Conservation (phyloP, 1,284 basidiomycete species). For the Psilocybe mexicana region DNA sequence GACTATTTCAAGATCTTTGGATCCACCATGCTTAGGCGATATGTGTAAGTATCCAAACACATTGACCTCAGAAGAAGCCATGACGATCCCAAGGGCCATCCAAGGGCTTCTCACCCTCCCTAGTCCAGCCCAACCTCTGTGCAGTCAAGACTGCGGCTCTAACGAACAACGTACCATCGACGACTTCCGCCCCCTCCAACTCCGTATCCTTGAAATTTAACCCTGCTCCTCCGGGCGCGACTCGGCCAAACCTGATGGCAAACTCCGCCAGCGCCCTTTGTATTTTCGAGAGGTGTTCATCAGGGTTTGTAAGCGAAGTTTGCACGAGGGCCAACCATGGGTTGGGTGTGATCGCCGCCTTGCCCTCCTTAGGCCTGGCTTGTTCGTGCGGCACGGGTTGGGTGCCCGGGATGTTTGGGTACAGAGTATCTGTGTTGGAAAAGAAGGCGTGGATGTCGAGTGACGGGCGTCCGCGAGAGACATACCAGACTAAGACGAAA, state of each 20-base stretch:
- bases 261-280: constrained; percentile 3
- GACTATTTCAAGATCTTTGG: too few species aligned
- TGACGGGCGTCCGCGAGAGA: constrained; percentile 40
- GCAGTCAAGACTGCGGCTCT: constrained; percentile 1
- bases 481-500: constrained; percentile 40
- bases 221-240: background rate
- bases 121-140: background rate
- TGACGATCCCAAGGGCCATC: background rate
- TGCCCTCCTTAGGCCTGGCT: constrained; percentile 16
- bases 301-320: background rate
- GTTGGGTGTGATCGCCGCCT: background rate
- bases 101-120: background rate
- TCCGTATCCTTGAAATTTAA: background rate
- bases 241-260: background rate
- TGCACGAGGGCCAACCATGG: background rate
- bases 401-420: constrained; percentile 34
- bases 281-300: constrained; percentile 4
- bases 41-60: too few species aligned
- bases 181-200: background rate
- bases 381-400: constrained; percentile 45
- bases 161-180: constrained; percentile 1
- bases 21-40: too few species aligned
- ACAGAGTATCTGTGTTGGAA: constrained; percentile 28
- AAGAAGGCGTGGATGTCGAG: constrained; percentile 45
- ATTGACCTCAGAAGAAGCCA: background rate